Evolutionary conservation across 1,284 basidiomycete species (phyloP), one percentile per base, ranked within the genome.

Genomic region (Cryptococcus wingfieldii): DNA sequence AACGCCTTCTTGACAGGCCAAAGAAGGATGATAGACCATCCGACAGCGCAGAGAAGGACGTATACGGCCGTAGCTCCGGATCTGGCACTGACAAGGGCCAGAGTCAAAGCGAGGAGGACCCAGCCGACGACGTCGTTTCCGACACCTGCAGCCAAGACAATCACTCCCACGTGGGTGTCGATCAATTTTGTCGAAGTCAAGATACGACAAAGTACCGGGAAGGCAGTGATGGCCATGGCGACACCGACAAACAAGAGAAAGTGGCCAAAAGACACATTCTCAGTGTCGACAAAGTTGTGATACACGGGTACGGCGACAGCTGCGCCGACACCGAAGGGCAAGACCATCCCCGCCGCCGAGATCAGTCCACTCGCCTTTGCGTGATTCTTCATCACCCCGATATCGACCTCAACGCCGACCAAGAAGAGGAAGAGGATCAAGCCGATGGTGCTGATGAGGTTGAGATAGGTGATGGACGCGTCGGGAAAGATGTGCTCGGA

Each of bases 211-310:
- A 98, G 82, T 4, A 98, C 94, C 0, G 83, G 89, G 73, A 95
- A 95, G 0, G 93, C 93, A 0, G 93, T 97, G 74, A 97, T 97
- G 3, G 88, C 87, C 78, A 86, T 91, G 0, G 92, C 78, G 16
- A 95, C 90, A 48, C 91, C 90, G 42, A 90, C 86, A 76, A 97
- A 98, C 43, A 98, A 85, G 81, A 98, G 84, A 75, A 98, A 98
- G 71, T 96, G 83, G 1, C 89, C 86, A 72, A 89, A 84, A 44
- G 84, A 78, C 55, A 87, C 83, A 45, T 75, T 78, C 4, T 67
- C 56, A 0, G 75, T 67, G 63, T 86, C 81, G 67, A 95, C 86
- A 75, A 94, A 95, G 42, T 61, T 59, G 52, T 86, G 78, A 79
- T 95, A 98, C 37, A 98, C 71, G 1, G 89, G 86, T 3, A 86